Evolutionary conservation across 2,329 filamentous ascomycete species (phyloP), one percentile per base, ranked within the genome.

Genomic region (Akanthomyces lecanii): DNA sequence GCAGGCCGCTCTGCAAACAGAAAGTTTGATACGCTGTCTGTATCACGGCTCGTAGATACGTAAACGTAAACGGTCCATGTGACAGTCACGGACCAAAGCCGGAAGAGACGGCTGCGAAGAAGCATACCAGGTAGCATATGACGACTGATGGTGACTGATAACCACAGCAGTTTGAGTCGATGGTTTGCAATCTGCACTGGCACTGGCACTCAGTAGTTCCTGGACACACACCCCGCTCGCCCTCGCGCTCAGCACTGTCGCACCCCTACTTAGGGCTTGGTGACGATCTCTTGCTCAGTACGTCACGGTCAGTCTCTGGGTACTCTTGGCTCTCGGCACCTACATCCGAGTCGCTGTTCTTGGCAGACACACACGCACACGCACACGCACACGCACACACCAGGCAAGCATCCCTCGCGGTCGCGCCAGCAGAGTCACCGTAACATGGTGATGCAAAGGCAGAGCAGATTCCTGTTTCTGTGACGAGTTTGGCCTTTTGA

Each of bases 281-380:
- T 53, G 62, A 55, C 62, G 56, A 60, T 63, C 56, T 55, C 38
- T 40, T 63, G 33, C 42, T 56, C 61, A 23, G 62, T 60, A 60
- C 40, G 51, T 63, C 62, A 61, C 55, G 58, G 58, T 28, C 28
- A 23, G 56, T 61, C 55, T 55, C 30, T 63, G 55, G 28, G 52
- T 44, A 28, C 23, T 25, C 62, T 63, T 63, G 62, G 62, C 56
- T 55, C 62, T 63, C 62, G 62, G 62, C 62, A 63, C 51, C 48
- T 50, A 30, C 50, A 63, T 63, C 62, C 62, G 62, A 63, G 62
- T 63, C 44, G 50, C 23, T 23, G 42, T n/a, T 61, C 58, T 61
- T 54, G 50, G 58, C 58, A 25, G 50, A 54, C 50, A 51, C 25
- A 21, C 8, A 47, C 28, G 28, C 28, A 30, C 28, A 30, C 21